Base-by-base conservation (phyloP, 805 yeast species). In the Candida namnaoensis region DNA sequence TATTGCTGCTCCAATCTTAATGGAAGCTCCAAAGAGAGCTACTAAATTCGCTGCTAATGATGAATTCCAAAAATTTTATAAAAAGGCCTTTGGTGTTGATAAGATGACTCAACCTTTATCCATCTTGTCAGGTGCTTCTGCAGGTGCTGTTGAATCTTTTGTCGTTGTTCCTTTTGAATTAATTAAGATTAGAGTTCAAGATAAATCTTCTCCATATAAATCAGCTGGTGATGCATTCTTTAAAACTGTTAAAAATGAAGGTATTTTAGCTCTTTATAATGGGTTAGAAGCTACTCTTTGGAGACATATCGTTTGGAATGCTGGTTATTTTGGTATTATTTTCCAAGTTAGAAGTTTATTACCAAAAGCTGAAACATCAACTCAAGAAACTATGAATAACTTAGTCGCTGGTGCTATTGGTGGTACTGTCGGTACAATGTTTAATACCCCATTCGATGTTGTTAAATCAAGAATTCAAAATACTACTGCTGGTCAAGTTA, bases 21-120 rank as follows among this genome's bases (percentile, higher is more conserved):
- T 93, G 99, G 99, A 93, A 65, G 99, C 98, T 12, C 99, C 99
- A 49, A 93, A 93, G 72, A 80, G 99, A 70, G 99, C 99, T 35
- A 90, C 96, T 50, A 93, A 93, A 65, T 93, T 93, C 61, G 97
- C 98, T 40, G 96, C 97, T 47, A 93, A 93, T 61, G 99, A 93
- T 61, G 95, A 88, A 62, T 93, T 95, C 83, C 91, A 95, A 41
- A 82, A 82, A 62, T 63, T 88, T 51, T 91, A 88, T 74, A 77
- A 78, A 51, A 69, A 70, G 28, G 60, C 67, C 19, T 88, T 90
- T 60, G 95, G 87, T 40, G 72, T 84, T 37, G 61, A 71, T 8
- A 62, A 74, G 48, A 74, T 84, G 77, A 85, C 71, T 47, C 98
- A 91, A 66, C 78, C 84, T 8, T 69, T 93, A 57, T 88, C 97